phyloP scores from a whole-genome alignment of 2,329 filamentous ascomycete species.

The Davidsoniella neocaledoniae region DNA sequence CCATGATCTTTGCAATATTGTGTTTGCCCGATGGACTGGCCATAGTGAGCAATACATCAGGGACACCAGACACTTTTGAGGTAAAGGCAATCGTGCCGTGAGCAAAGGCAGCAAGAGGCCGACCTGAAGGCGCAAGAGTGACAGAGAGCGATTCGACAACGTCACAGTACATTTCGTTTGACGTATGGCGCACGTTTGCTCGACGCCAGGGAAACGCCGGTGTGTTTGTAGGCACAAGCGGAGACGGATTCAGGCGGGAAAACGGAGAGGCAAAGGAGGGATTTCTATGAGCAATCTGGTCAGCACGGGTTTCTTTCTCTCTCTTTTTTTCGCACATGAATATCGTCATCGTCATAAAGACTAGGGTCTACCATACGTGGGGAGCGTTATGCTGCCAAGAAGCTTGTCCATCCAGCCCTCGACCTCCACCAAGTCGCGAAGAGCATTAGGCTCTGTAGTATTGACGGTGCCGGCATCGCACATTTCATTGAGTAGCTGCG shows the following conservation, averaged over 20 bases:
- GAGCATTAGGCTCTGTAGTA: conserved; percentile 83
- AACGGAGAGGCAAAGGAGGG: conserved; percentile 23
- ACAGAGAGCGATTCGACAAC: conserved; percentile 80
- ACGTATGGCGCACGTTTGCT: conserved; percentile 85
- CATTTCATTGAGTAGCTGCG: conserved; percentile 87
- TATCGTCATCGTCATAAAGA: not conserved
- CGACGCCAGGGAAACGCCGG: conserved; percentile 69
- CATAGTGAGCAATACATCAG: conserved; percentile 70
- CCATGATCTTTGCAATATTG: conserved; percentile 56
- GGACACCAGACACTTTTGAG: conserved; percentile 83
- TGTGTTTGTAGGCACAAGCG: conserved; percentile 25
- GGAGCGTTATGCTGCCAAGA: conserved; percentile 70
- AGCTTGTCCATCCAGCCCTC: conserved; percentile 82
- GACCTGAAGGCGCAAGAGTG: conserved; percentile 76
- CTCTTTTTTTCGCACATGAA: not conserved
- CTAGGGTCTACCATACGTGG: conserved; percentile 35
- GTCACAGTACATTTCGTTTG: conserved; percentile 93
- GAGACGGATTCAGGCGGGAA: conserved; percentile 19
- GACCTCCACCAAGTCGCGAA: conserved; percentile 82
- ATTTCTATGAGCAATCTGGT: conserved; percentile 21
- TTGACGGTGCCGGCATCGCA: conserved; percentile 82
- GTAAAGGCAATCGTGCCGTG: conserved; percentile 92
- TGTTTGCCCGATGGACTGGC: conserved; percentile 68
- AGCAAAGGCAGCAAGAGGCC: conserved; percentile 70
- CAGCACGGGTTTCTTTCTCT: not conserved